Conservation (phyloP, 176 grass and related monocot species). For the Dactylis glomerata region DNA sequence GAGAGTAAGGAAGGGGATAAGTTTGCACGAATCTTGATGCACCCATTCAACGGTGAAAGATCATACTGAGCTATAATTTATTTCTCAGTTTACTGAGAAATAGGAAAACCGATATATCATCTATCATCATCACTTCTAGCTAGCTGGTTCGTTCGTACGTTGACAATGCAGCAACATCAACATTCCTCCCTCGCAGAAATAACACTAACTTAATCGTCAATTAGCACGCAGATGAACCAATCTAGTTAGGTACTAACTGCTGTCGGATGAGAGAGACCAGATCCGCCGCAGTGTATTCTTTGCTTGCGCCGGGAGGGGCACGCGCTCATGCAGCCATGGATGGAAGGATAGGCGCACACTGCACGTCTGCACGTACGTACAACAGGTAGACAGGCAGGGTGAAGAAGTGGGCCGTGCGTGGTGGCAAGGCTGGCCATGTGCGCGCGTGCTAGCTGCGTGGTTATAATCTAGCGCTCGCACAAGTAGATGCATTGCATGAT, state of each 20-base stretch:
- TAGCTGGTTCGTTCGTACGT: too few species aligned
- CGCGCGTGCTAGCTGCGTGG: not conserved
- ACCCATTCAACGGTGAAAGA: too few species aligned
- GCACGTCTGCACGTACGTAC: not conserved
- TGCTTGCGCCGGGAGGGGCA: not conserved
- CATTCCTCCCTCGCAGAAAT: too few species aligned
- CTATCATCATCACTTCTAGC: too few species aligned
- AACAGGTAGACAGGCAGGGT: not conserved
- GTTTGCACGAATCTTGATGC: too few species aligned
- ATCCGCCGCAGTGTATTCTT: not conserved
- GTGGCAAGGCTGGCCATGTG: not conserved
- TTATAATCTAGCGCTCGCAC: not conserved
- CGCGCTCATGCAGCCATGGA: not conserved
- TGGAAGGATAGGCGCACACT: not conserved
- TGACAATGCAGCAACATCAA: too few species aligned
- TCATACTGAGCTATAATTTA: too few species aligned
- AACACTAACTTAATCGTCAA: too few species aligned
- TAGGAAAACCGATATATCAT: too few species aligned
- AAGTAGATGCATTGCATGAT: not conserved
- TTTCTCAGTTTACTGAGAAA: too few species aligned
- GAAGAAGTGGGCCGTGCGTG: not conserved
- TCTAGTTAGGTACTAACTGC: not conserved
- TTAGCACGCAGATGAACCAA: not conserved
- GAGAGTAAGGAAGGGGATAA: too few species aligned
- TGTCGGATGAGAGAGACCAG: not conserved